Conservation (phyloP, 1,284 basidiomycete species). For the Testicularia cyperi region DNA sequence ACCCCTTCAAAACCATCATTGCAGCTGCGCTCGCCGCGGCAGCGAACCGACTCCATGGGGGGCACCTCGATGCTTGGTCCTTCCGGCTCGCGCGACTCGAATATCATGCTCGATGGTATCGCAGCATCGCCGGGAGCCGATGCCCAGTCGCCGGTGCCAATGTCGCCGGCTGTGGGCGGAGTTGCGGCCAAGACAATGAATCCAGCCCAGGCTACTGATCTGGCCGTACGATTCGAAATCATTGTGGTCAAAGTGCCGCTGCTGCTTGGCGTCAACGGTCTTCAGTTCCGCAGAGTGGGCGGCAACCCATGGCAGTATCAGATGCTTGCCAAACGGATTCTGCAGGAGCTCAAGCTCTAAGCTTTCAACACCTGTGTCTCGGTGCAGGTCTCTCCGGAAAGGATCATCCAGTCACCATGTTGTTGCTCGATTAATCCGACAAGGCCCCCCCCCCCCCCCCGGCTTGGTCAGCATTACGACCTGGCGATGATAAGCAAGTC, state of each 20-base stretch:
- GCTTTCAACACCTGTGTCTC: too few species aligned
- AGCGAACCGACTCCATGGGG: constrained; percentile 41
- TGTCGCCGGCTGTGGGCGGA: constrained; percentile 1
- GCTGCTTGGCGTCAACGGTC: constrained; percentile 82
- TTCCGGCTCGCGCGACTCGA: constrained; percentile 22
- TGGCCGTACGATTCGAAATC: constrained; percentile 56
- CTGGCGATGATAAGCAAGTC: too few species aligned
- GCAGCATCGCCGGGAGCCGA: neutral
- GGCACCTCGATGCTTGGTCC: constrained; percentile 14
- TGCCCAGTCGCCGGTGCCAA: neutral
- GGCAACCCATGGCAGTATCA: constrained; percentile 94
- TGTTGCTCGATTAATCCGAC: too few species aligned
- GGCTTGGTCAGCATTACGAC: too few species aligned
- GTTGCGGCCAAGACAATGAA: constrained; percentile 31
- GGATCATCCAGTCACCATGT: too few species aligned
- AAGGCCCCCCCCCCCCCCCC: too few species aligned
- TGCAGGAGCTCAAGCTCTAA: constrained; percentile 83
- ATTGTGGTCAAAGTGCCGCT: constrained; percentile 67
- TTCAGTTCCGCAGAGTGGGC: constrained; percentile 88
- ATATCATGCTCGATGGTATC: constrained; percentile 14
- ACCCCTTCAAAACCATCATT: constrained; percentile 28
- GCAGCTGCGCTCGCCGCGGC: constrained; percentile 15
- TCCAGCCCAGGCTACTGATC: constrained; percentile 33
- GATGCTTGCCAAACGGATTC: constrained; percentile 88
- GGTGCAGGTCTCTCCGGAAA: too few species aligned